A percentile compares a stretch with the other conserved stretches of the same genome.
phyloP scores from a whole-genome alignment of 148 eudicot species.

The Chenopodium berlandieri region DNA sequence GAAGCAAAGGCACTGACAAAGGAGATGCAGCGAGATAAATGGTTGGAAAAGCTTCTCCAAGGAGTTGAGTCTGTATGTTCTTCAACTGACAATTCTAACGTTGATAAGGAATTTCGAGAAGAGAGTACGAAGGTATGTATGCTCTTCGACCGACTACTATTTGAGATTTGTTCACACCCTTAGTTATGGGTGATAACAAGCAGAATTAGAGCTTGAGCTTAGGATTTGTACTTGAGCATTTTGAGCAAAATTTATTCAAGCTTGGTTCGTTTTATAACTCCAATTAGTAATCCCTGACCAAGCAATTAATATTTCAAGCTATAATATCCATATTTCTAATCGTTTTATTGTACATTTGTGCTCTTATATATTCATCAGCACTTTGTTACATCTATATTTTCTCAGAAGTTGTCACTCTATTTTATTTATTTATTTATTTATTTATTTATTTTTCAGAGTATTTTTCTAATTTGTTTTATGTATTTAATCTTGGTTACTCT shows the following conservation, averaged over 20 bases:
- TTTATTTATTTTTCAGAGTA: background rate
- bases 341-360: background rate
- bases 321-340: background rate
- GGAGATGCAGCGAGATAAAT: conserved; percentile 74
- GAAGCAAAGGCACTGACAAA: conserved; percentile 62
- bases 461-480: background rate
- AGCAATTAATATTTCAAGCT: background rate
- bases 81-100: conserved; percentile 27
- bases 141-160: background rate
- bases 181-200: background rate
- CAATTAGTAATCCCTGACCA: background rate
- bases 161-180: background rate
- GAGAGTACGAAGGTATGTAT: conserved; percentile 37
- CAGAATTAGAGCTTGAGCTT: background rate
- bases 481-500: background rate
- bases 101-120: conserved; percentile 26
- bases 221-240: background rate
- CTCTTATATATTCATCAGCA: background rate
- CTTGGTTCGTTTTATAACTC: background rate
- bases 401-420: background rate
- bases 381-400: background rate
- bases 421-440: background rate
- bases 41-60: conserved; percentile 89
- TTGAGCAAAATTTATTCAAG: background rate
- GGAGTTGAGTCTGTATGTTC: conserved; percentile 56